Percentiles rank a stretch among this genome's conserved stretches.
phyloP scores from a whole-genome alignment of 1,284 basidiomycete species.

The Lentinus polychrous region DNA sequence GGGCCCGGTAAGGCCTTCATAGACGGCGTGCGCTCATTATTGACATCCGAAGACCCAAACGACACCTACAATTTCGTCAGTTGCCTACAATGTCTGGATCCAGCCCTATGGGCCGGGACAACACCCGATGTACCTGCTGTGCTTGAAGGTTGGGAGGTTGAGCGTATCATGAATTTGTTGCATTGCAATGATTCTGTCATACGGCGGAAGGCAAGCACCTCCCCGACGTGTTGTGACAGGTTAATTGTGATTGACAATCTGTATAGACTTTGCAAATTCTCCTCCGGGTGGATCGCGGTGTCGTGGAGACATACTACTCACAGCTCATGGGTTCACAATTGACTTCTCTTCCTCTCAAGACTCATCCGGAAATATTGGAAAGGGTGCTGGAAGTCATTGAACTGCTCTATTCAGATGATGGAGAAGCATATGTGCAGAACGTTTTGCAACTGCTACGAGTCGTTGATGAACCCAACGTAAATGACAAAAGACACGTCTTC shows the following conservation, averaged over 20 bases:
- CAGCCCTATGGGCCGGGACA: slow-evolving; percentile 61
- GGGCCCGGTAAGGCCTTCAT: slow-evolving; percentile 30
- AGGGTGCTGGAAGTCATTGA: slow-evolving; percentile 54
- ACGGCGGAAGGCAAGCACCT: slow-evolving; percentile 44
- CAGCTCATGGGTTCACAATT: slow-evolving; percentile 34
- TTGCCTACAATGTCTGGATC: slow-evolving; percentile 52
- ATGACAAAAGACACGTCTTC: slow-evolving; percentile 34
- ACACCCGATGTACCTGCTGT: slow-evolving; percentile 38
- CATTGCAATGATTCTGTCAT: slow-evolving; percentile 53
- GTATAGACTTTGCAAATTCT: slow-evolving; percentile 52
- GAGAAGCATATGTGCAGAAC: slow-evolving; percentile 50
- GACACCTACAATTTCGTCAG: slow-evolving; percentile 58
- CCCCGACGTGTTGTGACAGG: neutral
- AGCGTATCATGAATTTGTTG: slow-evolving; percentile 57
- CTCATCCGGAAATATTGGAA: slow-evolving; percentile 31
- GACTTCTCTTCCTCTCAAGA: slow-evolving; percentile 27
- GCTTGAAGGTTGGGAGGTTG: slow-evolving; percentile 64
- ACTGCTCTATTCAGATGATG: slow-evolving; percentile 41
- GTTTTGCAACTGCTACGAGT: slow-evolving; percentile 39
- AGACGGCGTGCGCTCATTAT: slow-evolving; percentile 44
- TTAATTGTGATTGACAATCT: slow-evolving; percentile 12
- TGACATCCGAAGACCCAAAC: slow-evolving; percentile 50
- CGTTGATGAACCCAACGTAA: slow-evolving; percentile 31
- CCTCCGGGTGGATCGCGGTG: slow-evolving; percentile 43
- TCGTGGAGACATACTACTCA: slow-evolving; percentile 48